These are phyloP conservation scores for Fonsecaea nubica DNA, from an alignment of 2,329 filamentous ascomycete species.

Conservation along the genomic window DNA sequence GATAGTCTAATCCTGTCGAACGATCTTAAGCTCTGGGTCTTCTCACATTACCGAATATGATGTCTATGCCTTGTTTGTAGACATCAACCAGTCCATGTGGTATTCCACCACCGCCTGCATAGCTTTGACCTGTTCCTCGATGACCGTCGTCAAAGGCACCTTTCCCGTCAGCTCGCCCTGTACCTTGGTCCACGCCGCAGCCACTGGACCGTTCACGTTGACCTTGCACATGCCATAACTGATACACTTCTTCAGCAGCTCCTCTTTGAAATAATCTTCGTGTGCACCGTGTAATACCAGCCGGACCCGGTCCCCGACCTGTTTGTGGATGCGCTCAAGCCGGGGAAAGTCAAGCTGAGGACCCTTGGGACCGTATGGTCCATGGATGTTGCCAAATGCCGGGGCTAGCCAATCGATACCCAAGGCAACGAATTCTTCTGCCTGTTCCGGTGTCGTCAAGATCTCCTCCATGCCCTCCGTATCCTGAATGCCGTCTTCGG, in stretches of 20 bases:
- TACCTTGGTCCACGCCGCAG: slow-evolving; percentile 54
- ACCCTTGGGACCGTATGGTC: slow-evolving; percentile 64
- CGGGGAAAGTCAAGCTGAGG: slow-evolving; percentile 49
- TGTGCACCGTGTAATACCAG: slow-evolving; percentile 66
- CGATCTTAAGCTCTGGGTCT: too few relatives aligned
- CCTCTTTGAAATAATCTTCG: slow-evolving; percentile 62
- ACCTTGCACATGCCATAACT: slow-evolving; percentile 62
- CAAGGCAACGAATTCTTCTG: slow-evolving; percentile 71
- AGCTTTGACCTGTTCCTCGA: slow-evolving; percentile 61
- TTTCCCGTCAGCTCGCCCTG: slow-evolving; percentile 58
- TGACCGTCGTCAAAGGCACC: slow-evolving; percentile 59
- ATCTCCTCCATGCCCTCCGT: slow-evolving; percentile 67
- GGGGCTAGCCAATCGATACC: slow-evolving; percentile 79
- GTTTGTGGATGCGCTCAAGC: slow-evolving; percentile 56
- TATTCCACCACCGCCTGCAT: slow-evolving; percentile 64
- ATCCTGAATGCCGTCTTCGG: slow-evolving; percentile 76
- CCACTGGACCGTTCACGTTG: slow-evolving; percentile 47
- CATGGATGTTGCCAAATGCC: slow-evolving; percentile 78
- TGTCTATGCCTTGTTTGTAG: slow-evolving; percentile 47
- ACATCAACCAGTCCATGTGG: slow-evolving; percentile 61
- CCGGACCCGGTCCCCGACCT: slow-evolving; percentile 57
- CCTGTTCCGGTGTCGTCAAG: slow-evolving; percentile 72
- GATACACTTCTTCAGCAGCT: slow-evolving; percentile 62
- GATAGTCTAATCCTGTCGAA: too few relatives aligned
- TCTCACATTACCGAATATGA: background rate